Evolutionary conservation across 2,329 filamentous ascomycete species (phyloP), one percentile per base, ranked within the genome.

Genomic region (Colletotrichum sp.): DNA sequence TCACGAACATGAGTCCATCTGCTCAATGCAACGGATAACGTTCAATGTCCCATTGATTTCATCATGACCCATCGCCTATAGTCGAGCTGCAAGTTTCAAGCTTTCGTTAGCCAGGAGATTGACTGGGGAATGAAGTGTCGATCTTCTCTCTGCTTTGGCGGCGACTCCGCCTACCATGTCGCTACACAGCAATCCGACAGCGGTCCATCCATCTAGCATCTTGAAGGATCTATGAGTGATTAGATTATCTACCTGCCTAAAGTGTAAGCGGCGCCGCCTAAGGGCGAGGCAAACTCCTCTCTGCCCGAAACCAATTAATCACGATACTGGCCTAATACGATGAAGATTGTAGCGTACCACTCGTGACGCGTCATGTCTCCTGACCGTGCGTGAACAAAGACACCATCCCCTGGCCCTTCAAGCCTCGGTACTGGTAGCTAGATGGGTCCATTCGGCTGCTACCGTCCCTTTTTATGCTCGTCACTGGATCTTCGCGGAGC

Each of bases 181-280:
- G 44, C 44, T 25, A 8, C 11, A 25, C n/a, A 52, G 3, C 12
- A 52, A 4, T 52, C 44, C 44, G 22, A 2, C n/a, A 52, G 44
- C 44, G n/a, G 44, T 5, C 13, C n/a, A 52, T 22, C 6, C 4
- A 13, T 8, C 44, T 25, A 13, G 44, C 44, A 12, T 52, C n/a
- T 22, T 3, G 11, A 52, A 22, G 11, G 2, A 25, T 3, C 44
- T 22, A 52, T 52, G 44, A 13, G 44, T 13, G n/a, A 52, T 52
- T 52, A 52, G 44, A 22, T 22, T 52, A 22, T 22, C 3, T 52
- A 52, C 44, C 44, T 52, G 44, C 44, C n/a, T 52, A 52, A 52
- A 52, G n/a, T 22, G 44, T 52, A 25, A 25, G n/a, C 11, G 44
- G 1, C 19, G 6, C 44, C 11, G 3, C 11, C 3, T 1, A 0